Evolutionary conservation across 2,329 filamentous ascomycete species (phyloP).

Genomic region (Cercospora sp.): DNA sequence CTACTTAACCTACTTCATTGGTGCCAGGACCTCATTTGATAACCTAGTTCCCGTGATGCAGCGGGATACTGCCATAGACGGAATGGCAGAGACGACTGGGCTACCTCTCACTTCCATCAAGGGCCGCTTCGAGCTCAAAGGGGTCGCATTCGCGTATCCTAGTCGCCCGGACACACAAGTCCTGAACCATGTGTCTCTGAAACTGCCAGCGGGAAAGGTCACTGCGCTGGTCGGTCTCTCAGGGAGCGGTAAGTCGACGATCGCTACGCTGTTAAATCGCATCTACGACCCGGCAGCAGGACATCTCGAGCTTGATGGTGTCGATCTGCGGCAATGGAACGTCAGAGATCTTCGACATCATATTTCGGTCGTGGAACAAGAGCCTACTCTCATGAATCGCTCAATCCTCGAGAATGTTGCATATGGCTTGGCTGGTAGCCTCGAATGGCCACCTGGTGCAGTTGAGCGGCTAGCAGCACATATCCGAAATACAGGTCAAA

Average conservation of each 20-base stretch:
- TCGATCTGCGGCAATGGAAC: constrained; percentile 14
- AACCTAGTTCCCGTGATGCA: constrained; percentile 4
- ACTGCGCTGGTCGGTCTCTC: constrained; percentile 51
- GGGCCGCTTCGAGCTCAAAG: constrained; percentile 37
- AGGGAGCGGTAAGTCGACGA: constrained; percentile 51
- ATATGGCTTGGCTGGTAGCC: constrained; percentile 45
- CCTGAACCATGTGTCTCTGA: not conserved
- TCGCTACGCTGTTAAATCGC: constrained; percentile 42
- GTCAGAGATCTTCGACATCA: constrained; percentile 28
- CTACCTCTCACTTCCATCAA: not conserved
- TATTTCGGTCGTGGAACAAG: constrained; percentile 50
- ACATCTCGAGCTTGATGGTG: not conserved
- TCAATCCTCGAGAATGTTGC: constrained; percentile 58
- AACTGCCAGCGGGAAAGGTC: constrained; percentile 29
- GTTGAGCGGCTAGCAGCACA: constrained; percentile 18
- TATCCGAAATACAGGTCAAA: constrained; percentile 27
- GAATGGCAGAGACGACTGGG: not conserved
- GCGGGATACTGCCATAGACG: constrained; percentile 1
- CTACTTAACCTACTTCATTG: constrained; percentile 9
- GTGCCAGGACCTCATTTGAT: constrained; percentile 3
- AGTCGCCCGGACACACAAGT: not conserved
- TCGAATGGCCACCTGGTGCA: constrained; percentile 38
- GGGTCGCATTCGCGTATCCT: constrained; percentile 42
- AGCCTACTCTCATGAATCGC: constrained; percentile 53
- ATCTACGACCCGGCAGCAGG: not conserved